Evolutionary conservation across 352 stramenopile genomes (phyloP).

Genomic region (Phytopythium oedochilum): DNA sequence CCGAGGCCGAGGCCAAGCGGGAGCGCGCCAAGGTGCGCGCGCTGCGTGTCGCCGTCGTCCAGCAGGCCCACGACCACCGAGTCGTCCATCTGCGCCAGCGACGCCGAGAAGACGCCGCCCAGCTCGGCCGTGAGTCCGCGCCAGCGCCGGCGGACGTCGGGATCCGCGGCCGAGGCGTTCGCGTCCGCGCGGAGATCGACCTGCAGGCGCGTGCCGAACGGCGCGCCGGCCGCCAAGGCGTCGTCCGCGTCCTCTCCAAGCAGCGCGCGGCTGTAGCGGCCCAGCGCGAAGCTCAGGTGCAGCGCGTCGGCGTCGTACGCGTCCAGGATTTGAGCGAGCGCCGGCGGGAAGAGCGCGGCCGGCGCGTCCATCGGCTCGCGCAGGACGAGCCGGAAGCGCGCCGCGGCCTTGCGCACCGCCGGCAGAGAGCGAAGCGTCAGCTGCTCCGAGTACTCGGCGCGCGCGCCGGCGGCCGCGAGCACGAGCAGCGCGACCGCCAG

Average conservation of each 20-base stretch:
- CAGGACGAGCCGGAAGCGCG: constrained; percentile 50
- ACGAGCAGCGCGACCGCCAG: constrained; percentile 7
- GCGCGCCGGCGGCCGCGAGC: constrained; percentile 6
- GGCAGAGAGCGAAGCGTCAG: constrained; percentile 50
- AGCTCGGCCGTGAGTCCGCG: constrained; percentile 67
- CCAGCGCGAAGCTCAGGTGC: constrained; percentile 64
- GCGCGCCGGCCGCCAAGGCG: constrained; percentile 25
- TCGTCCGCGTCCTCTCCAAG: too few relatives aligned
- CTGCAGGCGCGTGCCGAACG: constrained; percentile 62
- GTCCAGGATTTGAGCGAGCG: constrained; percentile 63
- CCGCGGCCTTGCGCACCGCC: constrained; percentile 37
- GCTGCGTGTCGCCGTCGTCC: constrained; percentile 3
- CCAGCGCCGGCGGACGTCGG: constrained; percentile 35
- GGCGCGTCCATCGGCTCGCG: constrained; percentile 8
- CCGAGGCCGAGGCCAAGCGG: too few relatives aligned
- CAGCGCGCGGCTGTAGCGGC: constrained; percentile 41
- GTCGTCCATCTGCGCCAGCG: constrained; percentile 74
- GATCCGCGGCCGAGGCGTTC: neutral
- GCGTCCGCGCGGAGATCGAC: constrained; percentile 29
- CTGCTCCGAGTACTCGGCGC: constrained; percentile 38
- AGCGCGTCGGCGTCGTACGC: constrained; percentile 70
- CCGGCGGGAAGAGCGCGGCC: constrained; percentile 35
- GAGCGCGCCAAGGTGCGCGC: constrained; percentile 14
- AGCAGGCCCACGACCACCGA: constrained; percentile 26
- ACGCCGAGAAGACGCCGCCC: constrained; percentile 78